phyloP scores from a whole-genome alignment of 306 rosid genomes.

The Glycine soja region DNA sequence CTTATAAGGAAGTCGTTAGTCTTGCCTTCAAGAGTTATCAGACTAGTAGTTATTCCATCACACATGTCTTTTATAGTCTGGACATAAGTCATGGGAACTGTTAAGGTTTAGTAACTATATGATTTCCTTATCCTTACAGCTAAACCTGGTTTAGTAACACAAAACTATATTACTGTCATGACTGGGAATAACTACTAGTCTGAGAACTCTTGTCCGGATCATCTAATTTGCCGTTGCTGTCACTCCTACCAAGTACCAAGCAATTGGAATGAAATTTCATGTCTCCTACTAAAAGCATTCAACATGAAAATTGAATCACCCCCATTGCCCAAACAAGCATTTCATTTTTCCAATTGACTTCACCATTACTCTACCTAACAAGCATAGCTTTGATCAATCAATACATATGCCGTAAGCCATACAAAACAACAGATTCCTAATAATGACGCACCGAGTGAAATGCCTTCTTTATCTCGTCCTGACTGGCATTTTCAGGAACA shows the following conservation, averaged over 20 bases:
- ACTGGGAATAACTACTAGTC: background rate
- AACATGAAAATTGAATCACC: constrained; percentile 13
- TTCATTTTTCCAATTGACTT: constrained; percentile 26
- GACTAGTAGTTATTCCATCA: background rate
- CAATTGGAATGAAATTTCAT: constrained; percentile 18
- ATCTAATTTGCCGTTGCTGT: background rate
- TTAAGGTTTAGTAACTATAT: background rate
- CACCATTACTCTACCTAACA: constrained; percentile 37
- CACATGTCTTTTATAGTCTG: background rate
- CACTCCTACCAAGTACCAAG: constrained; percentile 13
- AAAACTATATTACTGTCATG: background rate
- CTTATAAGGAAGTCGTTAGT: background rate
- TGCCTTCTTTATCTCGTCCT: constrained; percentile 81
- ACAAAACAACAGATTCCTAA: constrained; percentile 34
- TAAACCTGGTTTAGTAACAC: constrained; percentile 3
- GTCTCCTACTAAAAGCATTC: constrained; percentile 13
- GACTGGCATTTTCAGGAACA: constrained; percentile 69
- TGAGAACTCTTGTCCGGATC: background rate
- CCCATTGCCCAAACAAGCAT: constrained; percentile 25
- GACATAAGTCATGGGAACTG: background rate
- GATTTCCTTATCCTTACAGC: background rate
- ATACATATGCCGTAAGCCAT: background rate
- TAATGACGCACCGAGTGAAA: constrained; percentile 70
- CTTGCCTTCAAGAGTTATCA: background rate
- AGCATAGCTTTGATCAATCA: constrained; percentile 35